Evolutionary conservation across 768 basidiomycete genomes (phyloP).

Genomic region (Heimioporus sp.): DNA sequence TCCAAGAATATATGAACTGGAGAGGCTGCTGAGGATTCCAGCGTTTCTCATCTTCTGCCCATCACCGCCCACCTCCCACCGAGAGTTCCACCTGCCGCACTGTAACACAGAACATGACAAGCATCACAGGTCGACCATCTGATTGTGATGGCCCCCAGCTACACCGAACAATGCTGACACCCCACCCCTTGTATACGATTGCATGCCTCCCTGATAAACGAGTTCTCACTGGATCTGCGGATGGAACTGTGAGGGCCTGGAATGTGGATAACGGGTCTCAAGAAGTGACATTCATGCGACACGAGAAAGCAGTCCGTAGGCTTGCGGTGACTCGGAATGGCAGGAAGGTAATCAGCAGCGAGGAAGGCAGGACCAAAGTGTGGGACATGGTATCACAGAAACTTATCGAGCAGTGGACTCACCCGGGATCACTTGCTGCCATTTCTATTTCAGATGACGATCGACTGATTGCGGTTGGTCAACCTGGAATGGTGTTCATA

Average conservation of each 20-base stretch:
- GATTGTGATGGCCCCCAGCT: too few species aligned
- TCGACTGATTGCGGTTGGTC: background rate
- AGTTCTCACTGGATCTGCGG: too few species aligned
- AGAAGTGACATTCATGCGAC: background rate
- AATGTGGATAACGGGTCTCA: constrained; percentile 5
- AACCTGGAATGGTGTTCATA: background rate
- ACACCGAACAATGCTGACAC: too few species aligned
- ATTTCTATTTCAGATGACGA: constrained; percentile 2
- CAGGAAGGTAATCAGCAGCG: background rate
- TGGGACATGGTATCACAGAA: constrained; percentile 4
- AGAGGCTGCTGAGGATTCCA: too few species aligned
- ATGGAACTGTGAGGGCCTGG: background rate
- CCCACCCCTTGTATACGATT: too few species aligned
- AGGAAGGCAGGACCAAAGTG: background rate
- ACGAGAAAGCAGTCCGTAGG: background rate
- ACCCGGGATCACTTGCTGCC: fast-evolving
- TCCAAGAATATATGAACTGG: too few species aligned
- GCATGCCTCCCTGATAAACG: too few species aligned
- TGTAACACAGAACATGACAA: too few species aligned
- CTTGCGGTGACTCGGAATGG: background rate
- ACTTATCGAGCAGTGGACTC: constrained; percentile 1
- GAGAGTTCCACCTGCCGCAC: too few species aligned
- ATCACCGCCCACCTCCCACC: too few species aligned
- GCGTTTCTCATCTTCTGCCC: too few species aligned
- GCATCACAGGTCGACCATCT: too few species aligned